These are phyloP conservation scores for Fusarium setosum DNA, from an alignment of 2,329 filamentous ascomycete genomes.

Conservation along the genomic window DNA sequence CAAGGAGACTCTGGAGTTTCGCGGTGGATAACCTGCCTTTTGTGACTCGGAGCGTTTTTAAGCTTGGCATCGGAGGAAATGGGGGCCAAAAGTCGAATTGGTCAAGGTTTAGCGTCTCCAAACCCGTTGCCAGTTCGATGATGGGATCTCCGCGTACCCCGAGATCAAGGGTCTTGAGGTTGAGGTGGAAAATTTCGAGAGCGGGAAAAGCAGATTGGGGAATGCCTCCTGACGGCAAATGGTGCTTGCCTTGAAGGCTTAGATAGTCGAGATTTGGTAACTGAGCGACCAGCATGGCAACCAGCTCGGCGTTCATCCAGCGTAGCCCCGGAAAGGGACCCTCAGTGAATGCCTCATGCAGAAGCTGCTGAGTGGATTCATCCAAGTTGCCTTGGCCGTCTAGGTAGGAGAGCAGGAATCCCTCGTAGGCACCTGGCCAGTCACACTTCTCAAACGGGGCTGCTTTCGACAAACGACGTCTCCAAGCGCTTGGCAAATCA, in stretches of 20 bases:
- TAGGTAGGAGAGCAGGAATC: background rate
- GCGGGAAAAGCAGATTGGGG: background rate
- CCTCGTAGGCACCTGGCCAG: background rate
- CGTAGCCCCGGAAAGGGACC: background rate
- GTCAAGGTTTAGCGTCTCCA: conserved; percentile 7
- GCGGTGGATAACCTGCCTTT: background rate
- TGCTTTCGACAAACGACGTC: background rate
- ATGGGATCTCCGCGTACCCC: background rate
- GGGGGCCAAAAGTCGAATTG: background rate
- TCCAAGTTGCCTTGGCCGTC: background rate
- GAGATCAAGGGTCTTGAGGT: background rate
- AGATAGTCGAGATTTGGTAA: background rate
- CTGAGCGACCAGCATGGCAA: background rate
- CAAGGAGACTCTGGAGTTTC: background rate
- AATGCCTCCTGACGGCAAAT: no score
- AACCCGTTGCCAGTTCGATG: background rate
- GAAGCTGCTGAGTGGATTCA: background rate
- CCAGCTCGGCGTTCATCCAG: background rate
- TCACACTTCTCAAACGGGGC: background rate
- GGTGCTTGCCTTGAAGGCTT: background rate
- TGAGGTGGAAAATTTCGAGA: background rate
- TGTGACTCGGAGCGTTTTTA: conserved; percentile 1
- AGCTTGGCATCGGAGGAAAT: background rate
- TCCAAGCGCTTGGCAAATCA: background rate
- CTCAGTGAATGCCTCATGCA: background rate